Evolutionary conservation across 768 basidiomycete genomes (phyloP).

Genomic region (Suillus paluster): DNA sequence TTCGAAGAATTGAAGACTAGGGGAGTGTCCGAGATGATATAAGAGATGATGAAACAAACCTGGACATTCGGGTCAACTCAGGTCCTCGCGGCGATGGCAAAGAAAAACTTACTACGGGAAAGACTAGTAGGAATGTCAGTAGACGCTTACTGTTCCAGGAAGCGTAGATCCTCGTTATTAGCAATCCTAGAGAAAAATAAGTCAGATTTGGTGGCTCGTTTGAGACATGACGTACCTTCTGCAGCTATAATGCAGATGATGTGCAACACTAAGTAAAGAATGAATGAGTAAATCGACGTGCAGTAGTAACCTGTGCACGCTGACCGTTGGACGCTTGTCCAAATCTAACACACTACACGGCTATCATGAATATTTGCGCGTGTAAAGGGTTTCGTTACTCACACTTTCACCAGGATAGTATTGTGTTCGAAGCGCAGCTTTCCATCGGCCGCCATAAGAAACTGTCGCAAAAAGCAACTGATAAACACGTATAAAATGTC

Average conservation of each 20-base stretch:
- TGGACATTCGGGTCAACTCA: neutral
- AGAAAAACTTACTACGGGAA: neutral
- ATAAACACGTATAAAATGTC: neutral
- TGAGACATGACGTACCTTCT: neutral
- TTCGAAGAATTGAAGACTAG: neutral
- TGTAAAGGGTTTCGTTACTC: neutral
- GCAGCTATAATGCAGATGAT: neutral
- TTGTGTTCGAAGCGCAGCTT: neutral
- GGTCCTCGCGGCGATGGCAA: neutral
- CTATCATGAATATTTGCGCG: neutral
- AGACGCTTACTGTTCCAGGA: neutral
- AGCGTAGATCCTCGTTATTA: neutral
- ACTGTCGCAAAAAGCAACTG: neutral
- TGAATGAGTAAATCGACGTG: neutral
- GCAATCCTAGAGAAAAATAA: neutral
- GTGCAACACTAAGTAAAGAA: neutral
- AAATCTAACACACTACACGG: neutral
- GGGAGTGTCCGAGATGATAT: neutral
- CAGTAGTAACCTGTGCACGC: neutral
- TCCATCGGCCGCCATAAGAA: neutral
- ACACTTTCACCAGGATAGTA: slow-evolving; percentile 1
- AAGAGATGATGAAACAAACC: neutral
- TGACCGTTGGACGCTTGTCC: neutral
- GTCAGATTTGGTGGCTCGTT: neutral
- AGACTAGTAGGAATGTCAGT: neutral